Percentiles rank a stretch among this genome's conserved stretches.
These are phyloP conservation scores for Tylopilus sp. DNA, from an alignment of 768 basidiomycete species.

Conservation along the genomic window DNA sequence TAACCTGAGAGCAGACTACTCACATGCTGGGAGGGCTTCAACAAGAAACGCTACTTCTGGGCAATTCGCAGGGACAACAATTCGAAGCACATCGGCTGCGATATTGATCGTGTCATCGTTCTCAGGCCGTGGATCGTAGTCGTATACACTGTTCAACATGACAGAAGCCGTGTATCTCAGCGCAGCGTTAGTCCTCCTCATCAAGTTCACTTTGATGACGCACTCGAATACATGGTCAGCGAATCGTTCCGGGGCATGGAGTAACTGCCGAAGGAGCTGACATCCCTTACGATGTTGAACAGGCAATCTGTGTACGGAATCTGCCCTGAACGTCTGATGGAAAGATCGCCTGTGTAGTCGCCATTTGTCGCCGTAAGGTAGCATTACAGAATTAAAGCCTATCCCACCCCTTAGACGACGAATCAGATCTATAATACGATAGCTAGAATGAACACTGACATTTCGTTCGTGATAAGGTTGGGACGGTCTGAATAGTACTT, in stretches of 20 bases:
- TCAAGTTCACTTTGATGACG: neutral
- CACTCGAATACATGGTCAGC: slow-evolving; percentile 6
- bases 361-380: no score
- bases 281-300: neutral
- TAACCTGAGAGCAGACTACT: neutral
- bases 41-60: neutral
- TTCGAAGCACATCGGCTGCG: neutral
- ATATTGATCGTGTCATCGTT: neutral
- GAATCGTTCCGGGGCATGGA: neutral
- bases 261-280: slow-evolving; percentile 2
- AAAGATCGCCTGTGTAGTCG: slow-evolving; percentile 9
- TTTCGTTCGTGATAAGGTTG: slow-evolving; percentile 1
- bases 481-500: slow-evolving; percentile 49
- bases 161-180: neutral
- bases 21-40: neutral
- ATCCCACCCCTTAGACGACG: slow-evolving; percentile 1
- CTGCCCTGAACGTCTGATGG: slow-evolving; percentile 6
- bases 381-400: slow-evolving; percentile 13
- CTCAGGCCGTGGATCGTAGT: slow-evolving; percentile 2
- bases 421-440: neutral
- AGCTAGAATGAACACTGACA: neutral
- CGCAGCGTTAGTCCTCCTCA: no score
- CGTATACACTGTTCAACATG: neutral
- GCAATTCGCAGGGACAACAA: neutral
- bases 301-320: neutral